phyloP scores from a whole-genome alignment of 1,284 basidiomycete genomes.

The Pisolithus thermaeus region DNA sequence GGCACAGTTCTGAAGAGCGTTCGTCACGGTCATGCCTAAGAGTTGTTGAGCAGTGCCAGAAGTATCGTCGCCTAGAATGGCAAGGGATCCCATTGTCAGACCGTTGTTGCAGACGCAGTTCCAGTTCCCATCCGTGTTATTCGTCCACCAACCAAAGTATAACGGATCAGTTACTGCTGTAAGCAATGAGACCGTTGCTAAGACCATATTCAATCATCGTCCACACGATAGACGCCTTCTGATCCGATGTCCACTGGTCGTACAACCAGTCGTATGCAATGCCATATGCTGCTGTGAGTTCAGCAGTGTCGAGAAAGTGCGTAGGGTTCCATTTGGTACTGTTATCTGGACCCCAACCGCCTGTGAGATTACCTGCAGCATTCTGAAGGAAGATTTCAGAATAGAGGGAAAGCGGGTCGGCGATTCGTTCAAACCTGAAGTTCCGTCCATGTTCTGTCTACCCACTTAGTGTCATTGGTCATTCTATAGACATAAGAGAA shows the following conservation, averaged over 20 bases:
- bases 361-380: slow-evolving; percentile 59
- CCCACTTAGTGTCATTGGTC: slow-evolving; percentile 86
- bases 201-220: slow-evolving; percentile 83
- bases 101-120: slow-evolving; percentile 97
- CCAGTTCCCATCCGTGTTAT: slow-evolving; percentile 78
- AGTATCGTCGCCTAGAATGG: slow-evolving; percentile 83
- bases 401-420: slow-evolving; percentile 7
- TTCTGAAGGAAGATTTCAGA: slow-evolving; percentile 40
- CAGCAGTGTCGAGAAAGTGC: slow-evolving; percentile 95
- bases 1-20: slow-evolving; percentile 80
- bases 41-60: slow-evolving; percentile 68
- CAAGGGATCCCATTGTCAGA: slow-evolving; percentile 83
- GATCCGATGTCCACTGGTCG: slow-evolving; percentile 73
- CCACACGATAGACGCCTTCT: slow-evolving; percentile 66
- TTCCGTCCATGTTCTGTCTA: slow-evolving; percentile 81
- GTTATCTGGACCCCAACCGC: slow-evolving; percentile 54
- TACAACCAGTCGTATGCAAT: slow-evolving; percentile 97
- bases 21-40: slow-evolving; percentile 63
- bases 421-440: slow-evolving; percentile 51
- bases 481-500: slow-evolving; percentile 90
- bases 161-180: slow-evolving; percentile 35
- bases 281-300: slow-evolving; percentile 82
- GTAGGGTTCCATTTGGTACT: slow-evolving; percentile 72
- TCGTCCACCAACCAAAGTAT: slow-evolving; percentile 57
- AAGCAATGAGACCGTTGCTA: slow-evolving; percentile 51